These are phyloP conservation scores for Ambrosia hybrid DNA, from an alignment of 140 eudicot genomes.

Conservation along the genomic window DNA sequence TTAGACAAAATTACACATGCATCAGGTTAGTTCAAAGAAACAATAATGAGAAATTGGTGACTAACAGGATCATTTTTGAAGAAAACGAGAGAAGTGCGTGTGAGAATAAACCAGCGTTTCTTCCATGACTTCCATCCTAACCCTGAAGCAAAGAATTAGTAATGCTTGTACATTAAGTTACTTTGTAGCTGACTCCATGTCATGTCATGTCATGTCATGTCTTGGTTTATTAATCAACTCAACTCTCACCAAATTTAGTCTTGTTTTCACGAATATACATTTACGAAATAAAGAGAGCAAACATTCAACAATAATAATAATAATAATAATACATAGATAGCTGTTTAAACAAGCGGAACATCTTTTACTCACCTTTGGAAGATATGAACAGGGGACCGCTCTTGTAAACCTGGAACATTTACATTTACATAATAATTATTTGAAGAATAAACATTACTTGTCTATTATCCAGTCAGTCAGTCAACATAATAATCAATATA, in stretches of 20 bases:
- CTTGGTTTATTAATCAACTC: too few relatives aligned
- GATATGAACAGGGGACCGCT: slow-evolving; percentile 90
- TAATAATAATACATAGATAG: too few relatives aligned
- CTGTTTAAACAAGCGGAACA: too few relatives aligned
- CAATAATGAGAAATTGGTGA: background rate
- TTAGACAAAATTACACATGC: too few relatives aligned
- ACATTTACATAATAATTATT: background rate
- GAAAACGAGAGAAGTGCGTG: slow-evolving; percentile 91
- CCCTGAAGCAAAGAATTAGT: slow-evolving; percentile 45
- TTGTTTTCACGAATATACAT: background rate
- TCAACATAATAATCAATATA: too few relatives aligned
- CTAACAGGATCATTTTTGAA: slow-evolving; percentile 94
- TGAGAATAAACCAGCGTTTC: slow-evolving; percentile 96
- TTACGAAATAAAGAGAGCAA: too few relatives aligned
- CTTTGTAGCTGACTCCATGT: too few relatives aligned
- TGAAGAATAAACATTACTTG: background rate
- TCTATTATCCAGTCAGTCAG: background rate
- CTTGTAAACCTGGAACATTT: slow-evolving; percentile 66
- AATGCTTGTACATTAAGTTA: too few relatives aligned
- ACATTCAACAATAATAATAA: too few relatives aligned
- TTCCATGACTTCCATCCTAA: slow-evolving; percentile 98
- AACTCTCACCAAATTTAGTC: too few relatives aligned
- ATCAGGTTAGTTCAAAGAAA: too few relatives aligned
- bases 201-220: too few relatives aligned
- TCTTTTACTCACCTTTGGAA: slow-evolving; percentile 62